Evolutionary conservation across 2,329 filamentous ascomycete species (phyloP).

Genomic region (Leptographium galeiforme): DNA sequence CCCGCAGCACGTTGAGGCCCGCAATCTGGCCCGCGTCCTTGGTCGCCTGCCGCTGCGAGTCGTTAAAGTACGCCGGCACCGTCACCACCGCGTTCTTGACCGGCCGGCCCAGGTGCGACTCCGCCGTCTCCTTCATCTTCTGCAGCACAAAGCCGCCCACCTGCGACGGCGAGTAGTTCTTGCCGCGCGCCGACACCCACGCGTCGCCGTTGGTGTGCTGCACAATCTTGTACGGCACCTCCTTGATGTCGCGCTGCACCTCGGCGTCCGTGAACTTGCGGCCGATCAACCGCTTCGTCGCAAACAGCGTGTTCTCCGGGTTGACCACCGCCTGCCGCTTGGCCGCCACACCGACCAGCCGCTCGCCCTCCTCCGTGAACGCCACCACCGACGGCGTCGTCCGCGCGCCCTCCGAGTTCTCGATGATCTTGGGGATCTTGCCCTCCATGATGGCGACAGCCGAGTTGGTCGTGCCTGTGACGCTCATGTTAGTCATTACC

Average conservation of each 20-base stretch:
- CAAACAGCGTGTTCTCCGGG: constrained; percentile 96
- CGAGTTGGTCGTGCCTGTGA: constrained; percentile 81
- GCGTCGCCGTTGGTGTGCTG: constrained; percentile 95
- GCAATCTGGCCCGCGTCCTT: constrained; percentile 90
- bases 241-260: constrained; percentile 92
- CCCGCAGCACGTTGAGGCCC: constrained; percentile 87
- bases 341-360: constrained; percentile 89
- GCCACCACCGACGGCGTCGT: constrained; percentile 92
- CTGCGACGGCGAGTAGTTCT: constrained; percentile 97
- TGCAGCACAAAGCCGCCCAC: constrained; percentile 74
- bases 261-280: constrained; percentile 90
- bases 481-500: not conserved
- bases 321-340: constrained; percentile 98
- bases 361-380: constrained; percentile 90
- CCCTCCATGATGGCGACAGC: constrained; percentile 97
- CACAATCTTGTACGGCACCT: constrained; percentile 97
- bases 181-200: constrained; percentile 83
- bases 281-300: constrained; percentile 96
- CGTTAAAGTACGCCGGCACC: constrained; percentile 96
- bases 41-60: constrained; percentile 91
- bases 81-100: constrained; percentile 84
- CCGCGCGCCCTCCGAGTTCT: constrained; percentile 87
- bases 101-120: constrained; percentile 67
- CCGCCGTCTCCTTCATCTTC: constrained; percentile 54
- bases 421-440: constrained; percentile 88